Evolutionary conservation across 495 filamentous ascomycete genomes (phyloP).

Genomic region (Tirmania nivea): DNA sequence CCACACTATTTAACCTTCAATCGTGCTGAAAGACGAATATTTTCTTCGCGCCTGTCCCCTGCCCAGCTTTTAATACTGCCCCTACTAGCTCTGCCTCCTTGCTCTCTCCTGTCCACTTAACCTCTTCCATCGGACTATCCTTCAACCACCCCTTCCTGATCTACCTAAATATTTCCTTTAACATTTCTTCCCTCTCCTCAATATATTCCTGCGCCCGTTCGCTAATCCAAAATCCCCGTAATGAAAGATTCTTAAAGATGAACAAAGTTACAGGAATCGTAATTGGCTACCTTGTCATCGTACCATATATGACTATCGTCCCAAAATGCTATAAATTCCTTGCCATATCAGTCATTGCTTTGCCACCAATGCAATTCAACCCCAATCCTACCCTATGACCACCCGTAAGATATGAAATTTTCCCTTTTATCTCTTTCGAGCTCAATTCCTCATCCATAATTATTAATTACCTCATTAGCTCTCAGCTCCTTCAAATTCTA

Average conservation of each 20-base stretch:
- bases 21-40: no score
- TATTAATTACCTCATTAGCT: conserved; percentile 62
- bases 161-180: conserved; percentile 58
- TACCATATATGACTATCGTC: conserved; percentile 81
- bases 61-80: neutral
- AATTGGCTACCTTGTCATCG: conserved; percentile 73
- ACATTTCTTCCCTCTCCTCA: conserved; percentile 49
- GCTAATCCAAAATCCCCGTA: conserved; percentile 88
- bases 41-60: neutral
- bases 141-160: conserved; percentile 54
- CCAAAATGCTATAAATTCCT: conserved; percentile 41
- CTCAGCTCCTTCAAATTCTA: conserved; percentile 62
- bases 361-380: conserved; percentile 90
- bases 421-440: conserved; percentile 36
- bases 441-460: conserved; percentile 57
- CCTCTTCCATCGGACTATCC: conserved; percentile 56
- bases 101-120: conserved; percentile 51
- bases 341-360: conserved; percentile 49
- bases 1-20: no score
- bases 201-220: conserved; percentile 63
- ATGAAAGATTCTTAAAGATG: conserved; percentile 75
- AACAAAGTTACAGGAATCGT: conserved; percentile 52
- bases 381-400: conserved; percentile 49
- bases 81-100: neutral
- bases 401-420: conserved; percentile 39